Evolutionary conservation across 169 alveolate genomes (phyloP), one percentile per base, ranked within the genome.

Genomic region (Plasmodium coatneyi): DNA sequence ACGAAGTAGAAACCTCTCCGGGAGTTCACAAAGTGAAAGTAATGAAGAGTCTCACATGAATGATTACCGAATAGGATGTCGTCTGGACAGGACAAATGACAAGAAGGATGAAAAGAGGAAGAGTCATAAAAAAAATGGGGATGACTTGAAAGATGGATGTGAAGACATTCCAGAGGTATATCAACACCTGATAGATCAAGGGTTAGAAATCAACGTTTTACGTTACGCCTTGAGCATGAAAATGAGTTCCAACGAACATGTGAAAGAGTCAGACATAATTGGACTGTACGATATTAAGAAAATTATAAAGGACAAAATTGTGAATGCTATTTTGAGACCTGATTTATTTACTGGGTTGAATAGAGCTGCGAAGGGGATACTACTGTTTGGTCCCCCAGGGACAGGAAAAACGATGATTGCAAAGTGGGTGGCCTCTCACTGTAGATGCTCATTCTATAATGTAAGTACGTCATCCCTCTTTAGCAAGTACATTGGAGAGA

Each of bases 401-500:
- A 97, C 98, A 10, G 98, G 98, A 9, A 97, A 97, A 96, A 97
- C 98, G 12, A 97, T 97, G 92, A 93, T 97, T 54, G 98, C 98
- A n/a, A 97, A 97, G 74, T 97, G 98, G 98, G 97, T 98, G 22
- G 99, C 99, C 30, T 96, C 98, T 43, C 98, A 96, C 80, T 97
- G 99, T 83, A 95, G 96, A 49, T 98, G 99, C 32, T 96, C 98
- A 6, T 98, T 98, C 82, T 98, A 97, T 86, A 98, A 98, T 82
- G 98, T 98, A 30, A 96, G 98, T 54, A 99, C 99, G 9, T 97
- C 99, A 2, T 97, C 99, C 22, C 96, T 98, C 1, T 98, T 98
- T 71, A 97, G 99, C 89, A 97, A 98, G 92, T 98, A 97, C 96
- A 97, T 98, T 93, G 99, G 99, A 14, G 99, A 98, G 92, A 97